Base-by-base conservation (phyloP, 148 eudicot genomes). In the Rhododendron simsii region DNA sequence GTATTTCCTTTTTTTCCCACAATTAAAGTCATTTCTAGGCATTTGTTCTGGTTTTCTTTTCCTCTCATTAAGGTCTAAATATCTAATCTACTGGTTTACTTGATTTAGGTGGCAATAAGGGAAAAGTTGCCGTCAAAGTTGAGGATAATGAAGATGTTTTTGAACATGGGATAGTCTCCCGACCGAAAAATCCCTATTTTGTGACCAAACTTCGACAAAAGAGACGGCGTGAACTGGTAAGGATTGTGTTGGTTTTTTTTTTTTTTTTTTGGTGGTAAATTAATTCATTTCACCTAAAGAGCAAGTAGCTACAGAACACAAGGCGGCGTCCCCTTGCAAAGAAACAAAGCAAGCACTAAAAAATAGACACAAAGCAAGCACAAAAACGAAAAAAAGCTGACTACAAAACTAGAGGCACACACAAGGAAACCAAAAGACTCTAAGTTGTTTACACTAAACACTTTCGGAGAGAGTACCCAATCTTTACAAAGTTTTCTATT, bases 151-250 rank as follows among this genome's bases (percentile, higher is more conserved):
- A 47, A 11, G 81, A 89, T 18, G 74, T 84, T 69, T 87, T 89
- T 53, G 1, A 84, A 51, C 65, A 77, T 21, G 86, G 90, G 21
- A 9, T 84, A 0, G n/a, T 59, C 47, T 48, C 45, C 35, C 71
- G 81, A 3, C 90, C 88, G 16, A 18, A 59, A 28, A 81, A 84
- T 76, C 90, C 90, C 3, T 89, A 85, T 44, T 89, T 89, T 50
- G 87, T 87, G 83, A 3, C 85, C 14, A 75, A 61, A 41, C 45
- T 83, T 61, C 47, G 77, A 20, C 3, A 47, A 15, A 41, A 13
- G 37, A 45, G 80, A 20, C 14, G 6, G 53, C 47, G 3, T 84
- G 87, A 76, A 51, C 41, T 89, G 87, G 88, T 89, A 81, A 84
- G 63, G 28, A 9, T 84, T 85, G 35, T 57, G 33, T 78, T 51